Evolutionary conservation across 2,329 filamentous ascomycete genomes (phyloP), one percentile per base, ranked within the genome.

Genomic region (Paraphaeosphaeria minitans): DNA sequence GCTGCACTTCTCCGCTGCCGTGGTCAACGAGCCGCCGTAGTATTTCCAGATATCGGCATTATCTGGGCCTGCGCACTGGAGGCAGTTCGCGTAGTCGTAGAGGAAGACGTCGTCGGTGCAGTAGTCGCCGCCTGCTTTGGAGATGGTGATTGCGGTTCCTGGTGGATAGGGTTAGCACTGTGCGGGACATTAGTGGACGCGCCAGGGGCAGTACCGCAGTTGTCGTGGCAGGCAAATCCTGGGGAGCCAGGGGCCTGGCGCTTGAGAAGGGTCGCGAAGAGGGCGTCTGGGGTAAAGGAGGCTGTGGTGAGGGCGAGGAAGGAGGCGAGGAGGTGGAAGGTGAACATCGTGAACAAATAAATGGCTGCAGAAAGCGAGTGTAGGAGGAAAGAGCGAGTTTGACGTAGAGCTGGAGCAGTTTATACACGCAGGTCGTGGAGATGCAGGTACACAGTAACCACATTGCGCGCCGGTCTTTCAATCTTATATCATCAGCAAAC

Each of bases 151-250:
- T 46, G 68, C 68, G 24, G 62, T 63, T n/a, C 68, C 68, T 68
- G 42, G 45, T 41, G 10, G 16, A 24, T 21, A 10, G 14, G 29
- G 39, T 58, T 35, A 55, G 47, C 49, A 16, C 46, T 1, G 12
- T 12, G 29, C 9, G 33, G 19, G 7, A 3, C 21, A 24, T 1
- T 31, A n/a, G 31, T 1, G 21, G 68, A 62, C 54, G 71, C 67
- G 74, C 29, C 19, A 19, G 50, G 41, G 16, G 19, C 71, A 78
- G 59, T 72, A 83, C 82, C 82, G 72, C 82, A 84, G 69, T 80
- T 79, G 63, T 79, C 77, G 62, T 84, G 82, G 70, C 83, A 85
- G 43, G 82, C 72, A 65, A 80, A 83, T 7, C 72, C 61, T 5
- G 80, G 75, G 5, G 77, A 77, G 6, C 80, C 81, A 13, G 79